A percentile compares a stretch with the other conserved stretches of the same genome.
These are phyloP conservation scores for Aspergillus sp. DNA, from an alignment of 2,329 filamentous ascomycete species.

Conservation along the genomic window DNA sequence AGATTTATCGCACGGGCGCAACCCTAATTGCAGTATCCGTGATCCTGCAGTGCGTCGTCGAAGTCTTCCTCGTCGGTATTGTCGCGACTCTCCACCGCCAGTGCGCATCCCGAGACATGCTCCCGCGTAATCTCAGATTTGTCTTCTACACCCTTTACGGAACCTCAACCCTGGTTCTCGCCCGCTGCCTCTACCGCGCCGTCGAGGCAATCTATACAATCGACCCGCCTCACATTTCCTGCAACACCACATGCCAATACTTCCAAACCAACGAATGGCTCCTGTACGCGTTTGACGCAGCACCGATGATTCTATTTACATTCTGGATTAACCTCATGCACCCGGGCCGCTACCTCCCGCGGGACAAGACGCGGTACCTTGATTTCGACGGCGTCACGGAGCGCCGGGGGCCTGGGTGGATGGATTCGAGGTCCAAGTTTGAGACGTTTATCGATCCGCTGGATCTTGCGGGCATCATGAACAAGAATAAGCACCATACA, in stretches of 20 bases:
- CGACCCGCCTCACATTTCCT: constrained; percentile 1
- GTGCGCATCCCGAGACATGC: constrained; percentile 2
- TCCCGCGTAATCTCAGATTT: constrained; percentile 10
- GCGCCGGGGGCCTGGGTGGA: constrained; percentile 14
- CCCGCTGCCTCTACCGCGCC: constrained; percentile 16
- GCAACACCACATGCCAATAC: constrained; percentile 6
- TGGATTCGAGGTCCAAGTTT: constrained; percentile 6
- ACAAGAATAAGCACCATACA: constrained; percentile 13
- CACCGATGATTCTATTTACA: constrained; percentile 11
- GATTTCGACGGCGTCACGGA: constrained; percentile 13
- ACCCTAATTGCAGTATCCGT: constrained; percentile 11
- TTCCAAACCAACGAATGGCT: constrained; percentile 14
- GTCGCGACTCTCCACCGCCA: constrained; percentile 12
- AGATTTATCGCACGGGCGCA: constrained; percentile 10
- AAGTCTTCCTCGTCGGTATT: constrained; percentile 5
- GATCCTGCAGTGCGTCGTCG: constrained; percentile 11
- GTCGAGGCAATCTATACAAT: constrained; percentile 11
- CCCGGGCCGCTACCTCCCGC: constrained; percentile 9
- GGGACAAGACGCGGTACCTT: constrained; percentile 11
- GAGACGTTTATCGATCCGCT: constrained; percentile 16
- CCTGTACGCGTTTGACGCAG: constrained; percentile 12
- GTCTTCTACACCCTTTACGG: constrained; percentile 16
- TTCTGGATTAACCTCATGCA: constrained; percentile 15
- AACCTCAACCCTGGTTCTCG: constrained; percentile 8
- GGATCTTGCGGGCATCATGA: constrained; percentile 4